Evolutionary conservation across 352 stramenopile genomes (phyloP).

Genomic region (Globisporangium paddicum): DNA sequence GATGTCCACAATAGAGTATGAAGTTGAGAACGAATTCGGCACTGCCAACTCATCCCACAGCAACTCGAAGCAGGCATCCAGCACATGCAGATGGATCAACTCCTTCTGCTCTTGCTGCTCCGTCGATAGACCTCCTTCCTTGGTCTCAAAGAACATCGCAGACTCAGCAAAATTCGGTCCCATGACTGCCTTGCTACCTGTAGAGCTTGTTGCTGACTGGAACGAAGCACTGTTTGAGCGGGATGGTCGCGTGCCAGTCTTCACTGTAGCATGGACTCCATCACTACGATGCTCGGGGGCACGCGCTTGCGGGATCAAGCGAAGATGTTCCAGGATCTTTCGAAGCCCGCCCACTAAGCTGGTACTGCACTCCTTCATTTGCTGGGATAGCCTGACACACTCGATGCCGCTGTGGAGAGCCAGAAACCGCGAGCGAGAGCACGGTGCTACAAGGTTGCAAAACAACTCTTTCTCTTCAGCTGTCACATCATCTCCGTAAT

Average conservation of each 20-base stretch:
- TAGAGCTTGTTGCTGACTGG: neutral
- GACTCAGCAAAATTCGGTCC: constrained; percentile 20
- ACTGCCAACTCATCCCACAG: constrained; percentile 23
- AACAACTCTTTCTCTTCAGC: constrained; percentile 63
- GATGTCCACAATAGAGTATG: constrained; percentile 33
- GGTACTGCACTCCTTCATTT: constrained; percentile 19
- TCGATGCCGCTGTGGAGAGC: constrained; percentile 35
- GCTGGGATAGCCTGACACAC: constrained; percentile 27
- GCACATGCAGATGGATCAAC: constrained; percentile 35
- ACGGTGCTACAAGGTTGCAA: constrained; percentile 39
- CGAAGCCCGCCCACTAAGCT: constrained; percentile 23
- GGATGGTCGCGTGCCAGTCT: neutral
- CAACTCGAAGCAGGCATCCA: constrained; percentile 50
- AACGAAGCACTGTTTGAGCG: constrained; percentile 9
- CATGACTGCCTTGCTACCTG: neutral
- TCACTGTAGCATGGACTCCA: neutral
- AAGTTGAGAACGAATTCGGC: constrained; percentile 24
- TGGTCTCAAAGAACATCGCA: constrained; percentile 23
- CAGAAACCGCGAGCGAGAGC: constrained; percentile 30
- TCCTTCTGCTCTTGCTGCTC: constrained; percentile 14
- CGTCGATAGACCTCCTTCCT: neutral
- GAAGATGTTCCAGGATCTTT: constrained; percentile 24
- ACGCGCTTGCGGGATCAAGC: constrained; percentile 20
- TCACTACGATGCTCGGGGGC: neutral
- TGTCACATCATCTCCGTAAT: constrained; percentile 36